These are phyloP conservation scores for Lentinula sp. DNA, from an alignment of 768 basidiomycete genomes.

Conservation along the genomic window DNA sequence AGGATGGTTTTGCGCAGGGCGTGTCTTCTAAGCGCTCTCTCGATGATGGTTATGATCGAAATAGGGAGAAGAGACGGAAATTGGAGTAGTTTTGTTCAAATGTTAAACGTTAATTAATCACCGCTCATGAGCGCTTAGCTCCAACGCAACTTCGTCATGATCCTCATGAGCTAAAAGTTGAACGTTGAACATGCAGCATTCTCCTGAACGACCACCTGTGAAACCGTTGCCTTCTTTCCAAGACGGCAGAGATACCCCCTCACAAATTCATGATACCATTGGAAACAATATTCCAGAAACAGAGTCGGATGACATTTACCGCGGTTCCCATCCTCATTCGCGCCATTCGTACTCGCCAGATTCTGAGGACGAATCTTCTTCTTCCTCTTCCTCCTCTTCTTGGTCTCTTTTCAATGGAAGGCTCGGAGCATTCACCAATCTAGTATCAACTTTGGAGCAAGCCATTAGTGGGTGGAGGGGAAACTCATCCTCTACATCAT, in stretches of 20 bases:
- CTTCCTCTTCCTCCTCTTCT: constrained; percentile 26
- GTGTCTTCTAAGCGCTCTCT: neutral
- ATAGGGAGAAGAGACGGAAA: neutral
- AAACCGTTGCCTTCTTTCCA: neutral
- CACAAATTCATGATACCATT: neutral
- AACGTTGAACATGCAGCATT: neutral
- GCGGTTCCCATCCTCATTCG: neutral
- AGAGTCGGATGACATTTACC: constrained; percentile 2
- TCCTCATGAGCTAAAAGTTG: neutral
- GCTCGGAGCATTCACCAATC: constrained; percentile 26
- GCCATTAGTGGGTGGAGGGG: constrained; percentile 46
- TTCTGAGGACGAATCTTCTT: constrained; percentile 15
- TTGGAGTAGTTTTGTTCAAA: neutral
- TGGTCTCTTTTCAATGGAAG: constrained; percentile 24
- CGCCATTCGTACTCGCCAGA: constrained; percentile 6
- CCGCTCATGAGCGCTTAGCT: neutral
- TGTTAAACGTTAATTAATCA: neutral
- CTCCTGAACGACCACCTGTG: neutral
- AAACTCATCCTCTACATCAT: constrained; percentile 32
- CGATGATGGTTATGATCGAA: neutral
- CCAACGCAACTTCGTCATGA: neutral
- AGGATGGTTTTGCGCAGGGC: neutral
- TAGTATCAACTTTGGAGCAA: constrained; percentile 29
- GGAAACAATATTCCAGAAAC: neutral
- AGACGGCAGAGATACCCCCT: neutral